Evolutionary conservation across 1,139 yeast species (phyloP), one percentile per base, ranked within the genome.

Genomic region (Geotrichum phurueaensis): DNA sequence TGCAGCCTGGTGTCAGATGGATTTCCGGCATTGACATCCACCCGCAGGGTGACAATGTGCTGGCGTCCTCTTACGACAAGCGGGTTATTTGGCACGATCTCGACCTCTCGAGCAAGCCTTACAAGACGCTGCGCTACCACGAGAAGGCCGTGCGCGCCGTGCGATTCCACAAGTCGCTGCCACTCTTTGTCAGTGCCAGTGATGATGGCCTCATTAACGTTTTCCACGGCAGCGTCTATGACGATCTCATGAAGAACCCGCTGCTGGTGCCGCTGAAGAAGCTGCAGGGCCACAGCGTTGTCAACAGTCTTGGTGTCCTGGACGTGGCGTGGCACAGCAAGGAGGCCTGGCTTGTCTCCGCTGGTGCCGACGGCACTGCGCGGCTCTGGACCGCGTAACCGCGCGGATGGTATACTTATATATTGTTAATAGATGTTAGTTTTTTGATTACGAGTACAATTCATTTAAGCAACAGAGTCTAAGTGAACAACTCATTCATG

Each of bases 331-430:
- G 99, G 99, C 99, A 95, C 80, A 98, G 99, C 66, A 86, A 87
- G 71, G 98, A 95, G 76, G 97, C 99, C 1, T 94, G 99, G 99
- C 79, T 94, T 70, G 91, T 94, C 74, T 87, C 96, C 73, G 91
- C 96, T n/a, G 99, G 98, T 68, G 98, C 98, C 25, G 99, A 95
- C 75, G 92, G 96, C 64, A 86, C 94, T 59, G 98, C 97, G 22
- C 85, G 97, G 71, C 79, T 94, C 71, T 94, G 99, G 99, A 94
- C 99, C 50, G 89, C 96, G n/a, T 85, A 73, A 64, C 25, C 27
- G 33, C 43, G n/a, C n/a, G 22, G 22, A 18, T 12, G n/a, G 51
- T 22, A 48, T 48, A 48, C 9, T 48, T 18, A 18, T 48, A 22
- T 23, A 47, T 25, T 23, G 51, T 27, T 23, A 25, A 48, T 48